A percentile compares a stretch with the other conserved stretches of the same genome.
Evolutionary conservation across 2,329 filamentous ascomycete genomes (phyloP).

Genomic region (Tolypocladium paradoxum): DNA sequence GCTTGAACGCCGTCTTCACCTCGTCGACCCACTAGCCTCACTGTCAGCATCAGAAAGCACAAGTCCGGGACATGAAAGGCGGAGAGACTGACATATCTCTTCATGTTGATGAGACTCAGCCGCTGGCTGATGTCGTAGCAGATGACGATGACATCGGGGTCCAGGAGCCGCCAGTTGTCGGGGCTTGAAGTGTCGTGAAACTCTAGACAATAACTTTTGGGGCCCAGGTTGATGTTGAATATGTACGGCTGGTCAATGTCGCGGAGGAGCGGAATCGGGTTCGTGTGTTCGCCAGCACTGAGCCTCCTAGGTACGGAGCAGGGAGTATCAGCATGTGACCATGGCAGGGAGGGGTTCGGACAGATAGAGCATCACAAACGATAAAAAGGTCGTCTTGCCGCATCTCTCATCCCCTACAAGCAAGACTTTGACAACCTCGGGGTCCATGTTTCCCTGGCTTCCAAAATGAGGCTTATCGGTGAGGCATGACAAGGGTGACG

Average conservation of each 20-base stretch:
- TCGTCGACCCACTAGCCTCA: slow-evolving; percentile 45
- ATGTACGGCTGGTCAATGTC: slow-evolving; percentile 51
- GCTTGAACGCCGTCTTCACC: slow-evolving; percentile 35
- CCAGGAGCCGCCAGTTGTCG: slow-evolving; percentile 46
- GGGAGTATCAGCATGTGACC: slow-evolving; percentile 4
- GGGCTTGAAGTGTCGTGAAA: slow-evolving; percentile 50
- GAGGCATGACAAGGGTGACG: not conserved
- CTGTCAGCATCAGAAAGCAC: slow-evolving; percentile 2
- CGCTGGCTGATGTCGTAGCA: slow-evolving; percentile 53
- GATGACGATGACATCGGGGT: slow-evolving; percentile 46
- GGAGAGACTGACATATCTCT: slow-evolving; percentile 35
- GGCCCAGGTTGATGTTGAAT: slow-evolving; percentile 38
- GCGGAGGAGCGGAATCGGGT: slow-evolving; percentile 37
- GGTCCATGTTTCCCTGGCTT: slow-evolving; percentile 27
- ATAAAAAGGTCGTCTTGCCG: slow-evolving; percentile 52
- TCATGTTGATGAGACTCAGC: slow-evolving; percentile 46
- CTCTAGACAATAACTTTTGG: slow-evolving; percentile 38
- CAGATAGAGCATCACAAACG: slow-evolving; percentile 31
- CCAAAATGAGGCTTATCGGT: not conserved
- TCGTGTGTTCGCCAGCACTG: slow-evolving; percentile 31
- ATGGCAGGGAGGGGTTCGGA: not conserved
- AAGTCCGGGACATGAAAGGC: not conserved
- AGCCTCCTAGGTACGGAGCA: slow-evolving; percentile 34
- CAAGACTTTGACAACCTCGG: slow-evolving; percentile 39
- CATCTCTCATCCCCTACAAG: slow-evolving; percentile 48